These are phyloP conservation scores for Coemansia sp. DNA, from an alignment of 192 early-diverging fungal species.

Conservation along the genomic window DNA sequence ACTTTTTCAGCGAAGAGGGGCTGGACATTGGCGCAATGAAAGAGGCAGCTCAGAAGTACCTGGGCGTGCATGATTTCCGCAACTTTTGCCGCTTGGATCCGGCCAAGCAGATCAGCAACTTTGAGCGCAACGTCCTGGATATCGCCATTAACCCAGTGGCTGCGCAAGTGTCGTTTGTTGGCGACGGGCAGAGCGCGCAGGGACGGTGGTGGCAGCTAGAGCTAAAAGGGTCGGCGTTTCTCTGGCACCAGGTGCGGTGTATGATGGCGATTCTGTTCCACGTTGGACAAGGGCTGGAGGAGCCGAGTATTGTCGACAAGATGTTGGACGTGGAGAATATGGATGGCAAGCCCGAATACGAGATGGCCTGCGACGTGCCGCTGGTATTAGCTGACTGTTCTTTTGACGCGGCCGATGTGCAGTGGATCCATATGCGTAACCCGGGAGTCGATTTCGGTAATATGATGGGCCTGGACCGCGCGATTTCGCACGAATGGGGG, in stretches of 20 bases:
- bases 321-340: constrained; percentile 70
- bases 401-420: constrained; percentile 60
- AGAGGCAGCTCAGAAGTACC: constrained; percentile 65
- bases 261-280: constrained; percentile 92
- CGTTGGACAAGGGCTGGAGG: constrained; percentile 81
- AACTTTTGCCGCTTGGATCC: constrained; percentile 97
- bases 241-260: constrained; percentile 98
- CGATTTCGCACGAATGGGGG: constrained; percentile 29
- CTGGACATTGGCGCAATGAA: constrained; percentile 81
- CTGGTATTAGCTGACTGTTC: constrained; percentile 88
- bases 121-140: constrained; percentile 72
- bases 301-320: constrained; percentile 66
- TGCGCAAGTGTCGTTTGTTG: constrained; percentile 29
- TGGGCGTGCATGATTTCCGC: constrained; percentile 91
- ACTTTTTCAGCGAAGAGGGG: constrained; percentile 72
- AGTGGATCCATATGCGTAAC: constrained; percentile 63
- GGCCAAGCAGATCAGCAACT: constrained; percentile 77
- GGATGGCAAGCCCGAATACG: constrained; percentile 82
- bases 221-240: constrained; percentile 85
- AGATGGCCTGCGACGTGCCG: constrained; percentile 89
- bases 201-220: constrained; percentile 64
- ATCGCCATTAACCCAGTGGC: constrained; percentile 62
- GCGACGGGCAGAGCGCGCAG: constrained; percentile 12
- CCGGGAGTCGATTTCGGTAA: constrained; percentile 22
- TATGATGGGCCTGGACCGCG: constrained; percentile 36